phyloP scores from a whole-genome alignment of 176 grass and related monocot species.

The Phyllostachys edulis region DNA sequence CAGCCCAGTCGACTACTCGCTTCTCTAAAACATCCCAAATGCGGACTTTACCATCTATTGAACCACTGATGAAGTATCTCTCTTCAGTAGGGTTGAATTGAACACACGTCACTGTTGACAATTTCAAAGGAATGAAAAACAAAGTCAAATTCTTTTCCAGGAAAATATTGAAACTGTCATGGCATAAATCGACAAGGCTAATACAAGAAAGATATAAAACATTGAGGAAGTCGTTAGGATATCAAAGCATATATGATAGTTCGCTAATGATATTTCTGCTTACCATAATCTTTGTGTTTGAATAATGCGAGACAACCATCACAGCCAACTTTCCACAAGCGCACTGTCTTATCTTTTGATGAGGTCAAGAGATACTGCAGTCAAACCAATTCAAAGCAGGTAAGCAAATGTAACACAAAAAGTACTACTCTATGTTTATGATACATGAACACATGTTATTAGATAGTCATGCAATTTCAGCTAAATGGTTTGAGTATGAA shows the following conservation, averaged over 20 bases:
- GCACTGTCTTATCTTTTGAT: conserved; percentile 87
- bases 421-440: neutral
- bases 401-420: conserved; percentile 19
- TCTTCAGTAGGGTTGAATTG: conserved; percentile 87
- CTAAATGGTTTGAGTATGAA: neutral
- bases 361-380: conserved; percentile 87
- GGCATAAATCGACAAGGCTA: neutral
- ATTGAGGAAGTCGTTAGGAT: neutral
- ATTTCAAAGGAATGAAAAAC: conserved; percentile 12
- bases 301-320: conserved; percentile 67
- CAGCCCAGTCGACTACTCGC: conserved; percentile 84
- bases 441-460: neutral
- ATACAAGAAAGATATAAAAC: neutral
- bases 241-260: neutral
- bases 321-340: conserved; percentile 89
- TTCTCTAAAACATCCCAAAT: conserved; percentile 76
- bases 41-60: conserved; percentile 87
- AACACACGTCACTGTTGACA: conserved; percentile 71
- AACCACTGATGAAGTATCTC: conserved; percentile 81
- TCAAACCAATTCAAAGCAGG: conserved; percentile 11
- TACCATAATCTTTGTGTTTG: conserved; percentile 86
- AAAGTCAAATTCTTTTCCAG: neutral
- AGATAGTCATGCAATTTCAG: neutral
- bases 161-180: conserved; percentile 1
- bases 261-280: neutral